A percentile compares a stretch with the other conserved stretches of the same genome.
Conservation (phyloP, 2,329 filamentous ascomycete species). For the Bipolaris gigantea region DNA sequence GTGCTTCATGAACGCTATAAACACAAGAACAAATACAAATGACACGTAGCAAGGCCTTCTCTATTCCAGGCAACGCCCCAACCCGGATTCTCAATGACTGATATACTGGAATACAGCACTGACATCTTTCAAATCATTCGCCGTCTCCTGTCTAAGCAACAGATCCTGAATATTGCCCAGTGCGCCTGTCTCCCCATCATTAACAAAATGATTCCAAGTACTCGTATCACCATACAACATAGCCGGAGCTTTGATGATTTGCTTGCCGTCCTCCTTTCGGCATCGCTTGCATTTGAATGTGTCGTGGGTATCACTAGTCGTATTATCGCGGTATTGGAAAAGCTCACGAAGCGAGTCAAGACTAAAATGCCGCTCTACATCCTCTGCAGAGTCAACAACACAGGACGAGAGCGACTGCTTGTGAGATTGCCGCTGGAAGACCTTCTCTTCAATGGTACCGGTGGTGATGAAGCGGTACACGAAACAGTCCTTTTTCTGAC, state of each 20-base stretch:
- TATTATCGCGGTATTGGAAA: constrained; percentile 87
- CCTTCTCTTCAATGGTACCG: constrained; percentile 97
- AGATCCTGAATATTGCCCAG: constrained; percentile 87
- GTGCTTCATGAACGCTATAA: constrained; percentile 1
- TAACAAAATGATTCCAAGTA: constrained; percentile 98
- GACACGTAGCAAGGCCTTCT: not conserved
- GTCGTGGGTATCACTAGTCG: constrained; percentile 91
- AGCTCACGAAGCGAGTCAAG: constrained; percentile 87
- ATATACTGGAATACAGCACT: constrained; percentile 99
- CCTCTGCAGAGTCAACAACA: constrained; percentile 93
- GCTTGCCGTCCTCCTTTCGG: constrained; percentile 76
- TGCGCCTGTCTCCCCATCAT: constrained; percentile 66
- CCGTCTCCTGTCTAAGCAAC: constrained; percentile 81
- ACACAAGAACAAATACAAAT: constrained; percentile 2
- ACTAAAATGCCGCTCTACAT: constrained; percentile 95
- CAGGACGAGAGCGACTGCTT: constrained; percentile 96
- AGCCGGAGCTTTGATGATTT: constrained; percentile 86
- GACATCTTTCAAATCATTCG: constrained; percentile 67
- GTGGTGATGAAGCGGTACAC: constrained; percentile 99
- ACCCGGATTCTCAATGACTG: constrained; percentile 65
- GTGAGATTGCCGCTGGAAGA: constrained; percentile 97
- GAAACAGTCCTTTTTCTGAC: constrained; percentile 98
- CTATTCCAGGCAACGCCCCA: not conserved
- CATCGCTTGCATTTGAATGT: constrained; percentile 99
- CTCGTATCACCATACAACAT: constrained; percentile 98